These are phyloP conservation scores for Mycena vulgaris DNA, from an alignment of 768 basidiomycete species.

Conservation along the genomic window DNA sequence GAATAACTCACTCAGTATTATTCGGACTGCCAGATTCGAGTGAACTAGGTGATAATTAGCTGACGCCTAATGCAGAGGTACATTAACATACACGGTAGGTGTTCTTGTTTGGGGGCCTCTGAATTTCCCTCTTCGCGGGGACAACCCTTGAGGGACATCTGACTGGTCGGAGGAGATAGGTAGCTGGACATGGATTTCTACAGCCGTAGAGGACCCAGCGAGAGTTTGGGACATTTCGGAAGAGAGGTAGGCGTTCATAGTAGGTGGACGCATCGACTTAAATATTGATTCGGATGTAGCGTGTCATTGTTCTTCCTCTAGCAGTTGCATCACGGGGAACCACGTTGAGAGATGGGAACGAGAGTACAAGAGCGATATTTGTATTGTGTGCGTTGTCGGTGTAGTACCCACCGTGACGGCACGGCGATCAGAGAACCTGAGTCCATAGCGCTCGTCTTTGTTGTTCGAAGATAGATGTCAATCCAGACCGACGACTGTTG, in stretches of 20 bases:
- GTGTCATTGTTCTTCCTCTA: conserved; percentile 17
- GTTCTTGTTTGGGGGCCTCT: neutral
- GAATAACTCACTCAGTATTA: conserved; percentile 11
- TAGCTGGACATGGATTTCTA: conserved; percentile 10
- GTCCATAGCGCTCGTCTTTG: neutral
- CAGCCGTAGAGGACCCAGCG: neutral
- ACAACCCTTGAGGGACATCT: neutral
- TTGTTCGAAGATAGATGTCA: neutral
- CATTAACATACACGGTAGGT: neutral
- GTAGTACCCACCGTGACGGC: too few relatives aligned
- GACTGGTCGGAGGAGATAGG: neutral
- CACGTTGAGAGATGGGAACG: conserved; percentile 7
- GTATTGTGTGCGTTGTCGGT: too few relatives aligned
- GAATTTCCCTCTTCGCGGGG: neutral
- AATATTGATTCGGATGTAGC: conserved; percentile 10
- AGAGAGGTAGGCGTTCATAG: neutral
- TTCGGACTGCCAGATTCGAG: conserved; percentile 20
- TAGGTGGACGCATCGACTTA: neutral
- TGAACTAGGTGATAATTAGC: conserved; percentile 3
- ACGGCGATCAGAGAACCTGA: conserved; percentile 12
- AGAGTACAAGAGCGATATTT: conserved; percentile 8
- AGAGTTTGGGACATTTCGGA: neutral
- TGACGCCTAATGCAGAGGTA: neutral
- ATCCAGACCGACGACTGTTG: neutral
- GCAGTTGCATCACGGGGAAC: conserved; percentile 3